These are phyloP conservation scores for Penicillium silybi DNA, from an alignment of 495 filamentous ascomycete genomes.

Conservation along the genomic window DNA sequence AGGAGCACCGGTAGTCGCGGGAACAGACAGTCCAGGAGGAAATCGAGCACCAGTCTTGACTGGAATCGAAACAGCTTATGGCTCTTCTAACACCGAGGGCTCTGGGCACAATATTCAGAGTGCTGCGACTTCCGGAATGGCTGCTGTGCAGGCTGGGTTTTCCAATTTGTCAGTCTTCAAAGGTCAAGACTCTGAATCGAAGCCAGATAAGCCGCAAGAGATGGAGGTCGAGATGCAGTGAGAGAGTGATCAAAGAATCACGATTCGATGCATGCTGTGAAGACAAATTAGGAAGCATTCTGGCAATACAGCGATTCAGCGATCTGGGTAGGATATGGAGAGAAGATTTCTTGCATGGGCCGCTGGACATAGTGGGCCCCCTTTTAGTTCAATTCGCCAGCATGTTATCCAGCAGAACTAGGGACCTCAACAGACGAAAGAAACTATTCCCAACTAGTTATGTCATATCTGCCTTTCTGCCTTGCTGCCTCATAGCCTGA, in stretches of 20 bases:
- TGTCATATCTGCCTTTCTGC: conserved; percentile 13
- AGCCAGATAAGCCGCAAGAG: conserved; percentile 22
- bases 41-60: conserved; percentile 36
- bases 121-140: conserved; percentile 28
- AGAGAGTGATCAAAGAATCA: not conserved
- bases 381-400: not conserved
- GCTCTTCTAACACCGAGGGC: conserved; percentile 24
- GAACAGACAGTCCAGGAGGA: conserved; percentile 17
- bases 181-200: conserved; percentile 20
- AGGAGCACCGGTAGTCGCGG: conserved; percentile 7
- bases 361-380: not conserved
- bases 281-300: not conserved
- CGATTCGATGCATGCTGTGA: not conserved
- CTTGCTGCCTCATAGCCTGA: conserved; percentile 8
- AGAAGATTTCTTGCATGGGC: not conserved
- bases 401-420: not conserved
- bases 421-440: no score
- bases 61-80: conserved; percentile 45
- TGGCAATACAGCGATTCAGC: not conserved
- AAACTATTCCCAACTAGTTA: not conserved
- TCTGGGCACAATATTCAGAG: conserved; percentile 20
- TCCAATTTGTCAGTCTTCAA: conserved; percentile 36
- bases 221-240: conserved; percentile 51
- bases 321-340: not conserved
- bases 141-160: conserved; percentile 40